Evolutionary conservation across 495 filamentous ascomycete species (phyloP).

Genomic region (Cetradonia linearis): DNA sequence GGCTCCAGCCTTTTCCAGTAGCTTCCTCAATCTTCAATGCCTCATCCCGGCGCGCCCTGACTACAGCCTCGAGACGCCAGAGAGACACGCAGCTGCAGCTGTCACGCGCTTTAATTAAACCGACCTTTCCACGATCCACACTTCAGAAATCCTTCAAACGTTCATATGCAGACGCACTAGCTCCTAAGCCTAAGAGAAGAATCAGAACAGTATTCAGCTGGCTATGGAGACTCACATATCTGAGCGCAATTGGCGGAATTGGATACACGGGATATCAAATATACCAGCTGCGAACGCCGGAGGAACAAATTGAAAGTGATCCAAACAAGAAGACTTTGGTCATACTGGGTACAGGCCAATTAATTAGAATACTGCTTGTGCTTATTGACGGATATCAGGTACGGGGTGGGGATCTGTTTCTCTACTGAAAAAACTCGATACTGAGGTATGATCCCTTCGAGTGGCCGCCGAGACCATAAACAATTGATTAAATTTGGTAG

Average conservation of each 20-base stretch:
- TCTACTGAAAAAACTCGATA: constrained; percentile 78
- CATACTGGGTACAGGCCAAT: constrained; percentile 63
- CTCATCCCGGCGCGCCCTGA: constrained; percentile 18
- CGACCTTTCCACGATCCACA: constrained; percentile 9
- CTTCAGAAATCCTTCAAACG: constrained; percentile 21
- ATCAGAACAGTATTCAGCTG: constrained; percentile 43
- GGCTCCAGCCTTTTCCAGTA: background rate
- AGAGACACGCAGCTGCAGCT: background rate
- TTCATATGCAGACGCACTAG: constrained; percentile 25
- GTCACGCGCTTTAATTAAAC: constrained; percentile 18
- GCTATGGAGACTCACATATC: constrained; percentile 68
- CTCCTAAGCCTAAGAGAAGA: constrained; percentile 28
- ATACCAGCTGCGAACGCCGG: constrained; percentile 69
- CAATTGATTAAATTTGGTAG: constrained; percentile 26
- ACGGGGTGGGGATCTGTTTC: constrained; percentile 96
- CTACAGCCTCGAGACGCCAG: constrained; percentile 8
- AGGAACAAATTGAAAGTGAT: constrained; percentile 70
- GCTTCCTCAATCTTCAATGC: background rate
- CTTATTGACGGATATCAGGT: constrained; percentile 40
- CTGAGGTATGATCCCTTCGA: background rate
- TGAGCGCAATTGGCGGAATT: constrained; percentile 55
- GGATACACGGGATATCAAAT: constrained; percentile 70
- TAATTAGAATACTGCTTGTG: background rate
- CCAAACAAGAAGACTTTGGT: constrained; percentile 94
- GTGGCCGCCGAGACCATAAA: background rate